Percentiles rank a stretch among this genome's conserved stretches.
phyloP scores from a whole-genome alignment of 768 basidiomycete species.

The Paxillus ammoniavirescens region DNA sequence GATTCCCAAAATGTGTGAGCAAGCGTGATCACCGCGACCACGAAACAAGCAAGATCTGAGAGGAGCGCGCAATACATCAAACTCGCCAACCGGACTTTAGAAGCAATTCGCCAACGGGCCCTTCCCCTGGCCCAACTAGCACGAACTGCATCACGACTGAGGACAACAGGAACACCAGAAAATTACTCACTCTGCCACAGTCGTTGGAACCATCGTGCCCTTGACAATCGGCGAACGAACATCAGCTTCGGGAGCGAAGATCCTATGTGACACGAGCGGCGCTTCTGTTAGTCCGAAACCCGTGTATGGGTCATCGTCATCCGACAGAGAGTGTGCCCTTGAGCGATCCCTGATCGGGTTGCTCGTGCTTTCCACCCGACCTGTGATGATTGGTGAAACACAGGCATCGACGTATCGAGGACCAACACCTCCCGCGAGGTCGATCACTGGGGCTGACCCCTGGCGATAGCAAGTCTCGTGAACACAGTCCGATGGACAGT shows the following conservation, averaged over 20 bases:
- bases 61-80: conserved; percentile 7
- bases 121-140: conserved; percentile 13
- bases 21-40: conserved; percentile 14
- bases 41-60: conserved; percentile 16
- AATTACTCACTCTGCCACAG: conserved; percentile 20
- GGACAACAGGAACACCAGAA: neutral
- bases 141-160: conserved; percentile 9
- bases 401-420: conserved; percentile 25
- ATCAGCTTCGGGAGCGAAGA: conserved; percentile 14
- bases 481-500: conserved; percentile 18
- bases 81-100: conserved; percentile 4
- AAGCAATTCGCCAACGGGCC: conserved; percentile 10
- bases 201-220: conserved; percentile 23
- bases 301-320: conserved; percentile 1
- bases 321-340: neutral
- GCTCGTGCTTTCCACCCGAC: neutral
- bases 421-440: neutral
- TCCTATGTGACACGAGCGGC: conserved; percentile 12
- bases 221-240: conserved; percentile 29
- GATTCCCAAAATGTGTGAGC: conserved; percentile 17
- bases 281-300: conserved; percentile 6
- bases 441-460: neutral
- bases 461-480: conserved; percentile 14
- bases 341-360: neutral
- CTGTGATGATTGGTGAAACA: conserved; percentile 25